Evolutionary conservation across 345 rosid species (phyloP).

Genomic region (Bruguiera sexangula): DNA sequence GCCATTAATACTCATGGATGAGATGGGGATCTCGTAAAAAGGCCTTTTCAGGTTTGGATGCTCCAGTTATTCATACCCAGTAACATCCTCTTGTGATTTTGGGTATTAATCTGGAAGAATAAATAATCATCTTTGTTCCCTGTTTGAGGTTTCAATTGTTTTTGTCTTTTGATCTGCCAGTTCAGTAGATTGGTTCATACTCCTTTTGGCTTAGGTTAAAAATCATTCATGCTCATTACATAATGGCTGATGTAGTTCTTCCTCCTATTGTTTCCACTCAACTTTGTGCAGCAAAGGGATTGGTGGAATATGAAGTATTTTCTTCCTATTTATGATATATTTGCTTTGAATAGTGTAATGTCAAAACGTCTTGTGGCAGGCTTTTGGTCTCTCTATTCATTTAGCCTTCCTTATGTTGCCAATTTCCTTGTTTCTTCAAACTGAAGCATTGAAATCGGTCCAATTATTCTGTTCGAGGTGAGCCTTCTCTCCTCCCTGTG

Average conservation of each 20-base stretch:
- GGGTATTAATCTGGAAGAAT: conserved; percentile 13
- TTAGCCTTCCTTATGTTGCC: background rate
- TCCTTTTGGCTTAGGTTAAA: conserved; percentile 5
- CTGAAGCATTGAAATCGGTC: conserved; percentile 6
- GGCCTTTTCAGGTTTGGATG: conserved; percentile 11
- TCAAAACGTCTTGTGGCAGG: background rate
- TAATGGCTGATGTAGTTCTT: conserved; percentile 8
- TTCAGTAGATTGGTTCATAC: conserved; percentile 8
- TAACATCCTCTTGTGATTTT: conserved; percentile 4
- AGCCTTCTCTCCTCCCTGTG: background rate
- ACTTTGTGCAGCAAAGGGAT: conserved; percentile 6
- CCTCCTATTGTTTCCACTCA: conserved; percentile 8
- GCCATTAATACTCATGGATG: conserved; percentile 54
- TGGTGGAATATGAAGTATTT: conserved; percentile 16
- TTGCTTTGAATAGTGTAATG: conserved; percentile 9
- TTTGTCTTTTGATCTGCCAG: background rate
- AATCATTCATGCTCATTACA: conserved; percentile 5
- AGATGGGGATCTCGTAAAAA: conserved; percentile 7
- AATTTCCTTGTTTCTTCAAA: conserved; percentile 4
- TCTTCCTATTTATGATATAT: conserved; percentile 8
- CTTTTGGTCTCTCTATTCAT: background rate
- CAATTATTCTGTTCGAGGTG: conserved; percentile 1
- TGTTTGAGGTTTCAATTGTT: conserved; percentile 22
- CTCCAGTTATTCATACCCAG: conserved; percentile 18
- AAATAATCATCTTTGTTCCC: conserved; percentile 19